Base-by-base conservation (phyloP, 257 asterid genomes). In the Coffea eugenioides region DNA sequence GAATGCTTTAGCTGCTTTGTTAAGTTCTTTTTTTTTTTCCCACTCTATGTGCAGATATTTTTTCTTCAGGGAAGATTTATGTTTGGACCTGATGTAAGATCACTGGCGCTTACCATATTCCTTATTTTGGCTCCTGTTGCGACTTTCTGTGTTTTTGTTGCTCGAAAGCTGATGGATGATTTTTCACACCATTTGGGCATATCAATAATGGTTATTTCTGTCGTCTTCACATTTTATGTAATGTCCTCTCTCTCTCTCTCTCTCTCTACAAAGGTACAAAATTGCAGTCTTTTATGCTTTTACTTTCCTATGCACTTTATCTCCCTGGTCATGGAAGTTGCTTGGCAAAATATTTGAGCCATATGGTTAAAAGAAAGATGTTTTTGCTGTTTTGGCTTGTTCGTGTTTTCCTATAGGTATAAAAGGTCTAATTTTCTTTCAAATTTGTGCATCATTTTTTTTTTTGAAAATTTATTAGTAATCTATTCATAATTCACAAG, bases 11-110 rank as follows among this genome's bases (percentile, higher is more conserved):
- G 27, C 52, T 52, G 25, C 25, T 69, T 69, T 79, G 67, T 76
- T 69, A 66, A 13, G n/a, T 31, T 75, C 52, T 76, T 86, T 73
- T 81, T 74, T 74, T 69, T 70, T 80, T 56, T 56, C 39, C 57
- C 81, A 71, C 43, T 84, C 70, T 66, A 67, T 75, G 72, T 84
- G 88, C 98, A 95, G 98, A 93, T 85, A 83, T 95, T 92, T 85
- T 87, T 89, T 71, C 94, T 93, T 77, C 93, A 86, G 80, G 98
- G 98, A 83, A 93, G 99, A 85, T 92, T 95, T 87, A 80, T 95
- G 71, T 95, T 95, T 84, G 99, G 99, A 76, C 98, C 98, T 21
- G 99, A 95, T 80, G 98, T 90, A 74, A 91, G 98, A 86, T 93
- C 99, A 18, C 82, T 93, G 85, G 94, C 89, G 16, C 91, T 95